Conservation (phyloP, 1,139 yeast species). For the Scheffersomyces quercinus region DNA sequence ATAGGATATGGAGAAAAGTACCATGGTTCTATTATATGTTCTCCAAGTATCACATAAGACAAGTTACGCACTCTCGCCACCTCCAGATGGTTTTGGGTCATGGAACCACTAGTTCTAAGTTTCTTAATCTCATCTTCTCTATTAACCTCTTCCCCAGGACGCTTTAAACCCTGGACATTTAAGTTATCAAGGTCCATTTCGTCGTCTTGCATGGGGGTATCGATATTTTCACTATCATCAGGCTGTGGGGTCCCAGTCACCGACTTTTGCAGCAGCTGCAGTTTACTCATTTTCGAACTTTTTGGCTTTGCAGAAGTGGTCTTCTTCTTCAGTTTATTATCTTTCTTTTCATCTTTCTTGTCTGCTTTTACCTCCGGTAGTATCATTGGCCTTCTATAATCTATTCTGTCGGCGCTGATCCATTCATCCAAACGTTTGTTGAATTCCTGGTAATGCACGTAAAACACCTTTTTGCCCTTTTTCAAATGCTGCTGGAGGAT, state of each 20-base stretch:
- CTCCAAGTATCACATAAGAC: constrained; percentile 77
- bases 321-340: constrained; percentile 14
- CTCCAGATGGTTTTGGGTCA: constrained; percentile 90
- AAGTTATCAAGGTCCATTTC: constrained; percentile 85
- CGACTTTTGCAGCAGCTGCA: constrained; percentile 13
- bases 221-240: constrained; percentile 19
- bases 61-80: constrained; percentile 90
- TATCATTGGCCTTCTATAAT: constrained; percentile 64
- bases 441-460: constrained; percentile 92
- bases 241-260: constrained; percentile 24
- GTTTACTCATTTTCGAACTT: constrained; percentile 10
- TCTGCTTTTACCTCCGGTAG: constrained; percentile 69
- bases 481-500: constrained; percentile 74
- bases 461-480: constrained; percentile 77
- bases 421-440: constrained; percentile 92
- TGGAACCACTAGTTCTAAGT: constrained; percentile 89
- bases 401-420: constrained; percentile 73
- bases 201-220: constrained; percentile 46
- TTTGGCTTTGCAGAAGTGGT: constrained; percentile 8
- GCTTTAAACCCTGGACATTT: constrained; percentile 75
- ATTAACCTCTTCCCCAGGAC: constrained; percentile 69
- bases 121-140: constrained; percentile 92
- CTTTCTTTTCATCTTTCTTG: constrained; percentile 28
- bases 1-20: constrained; percentile 96
- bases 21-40: constrained; percentile 96